phyloP scores from a whole-genome alignment of 495 filamentous ascomycete species.

The Aspergillus haitiensis region DNA sequence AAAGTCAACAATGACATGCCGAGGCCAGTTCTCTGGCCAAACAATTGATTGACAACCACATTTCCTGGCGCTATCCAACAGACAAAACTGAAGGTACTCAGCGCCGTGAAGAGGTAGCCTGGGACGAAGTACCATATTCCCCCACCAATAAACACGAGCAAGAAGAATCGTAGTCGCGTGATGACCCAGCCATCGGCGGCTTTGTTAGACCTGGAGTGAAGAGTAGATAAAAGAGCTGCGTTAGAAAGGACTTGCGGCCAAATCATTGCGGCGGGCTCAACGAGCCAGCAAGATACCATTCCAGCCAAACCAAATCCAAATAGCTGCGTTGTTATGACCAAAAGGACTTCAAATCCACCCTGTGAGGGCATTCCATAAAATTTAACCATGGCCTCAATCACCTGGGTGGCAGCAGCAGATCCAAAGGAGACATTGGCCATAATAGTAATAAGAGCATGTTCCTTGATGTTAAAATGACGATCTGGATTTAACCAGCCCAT shows the following conservation, averaged over 20 bases:
- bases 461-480: slow-evolving; percentile 75
- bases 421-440: slow-evolving; percentile 64
- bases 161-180: slow-evolving; percentile 79
- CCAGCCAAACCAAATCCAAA: slow-evolving; percentile 75
- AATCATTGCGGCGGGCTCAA: slow-evolving; percentile 82
- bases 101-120: slow-evolving; percentile 78
- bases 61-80: slow-evolving; percentile 86
- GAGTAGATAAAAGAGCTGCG: slow-evolving; percentile 79
- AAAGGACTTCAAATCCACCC: slow-evolving; percentile 65
- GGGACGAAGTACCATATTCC: slow-evolving; percentile 83
- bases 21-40: slow-evolving; percentile 63
- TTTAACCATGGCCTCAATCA: slow-evolving; percentile 63
- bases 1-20: slow-evolving; percentile 88
- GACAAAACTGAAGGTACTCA: slow-evolving; percentile 87
- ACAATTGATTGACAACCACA: slow-evolving; percentile 67
- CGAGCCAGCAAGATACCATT: slow-evolving; percentile 56
- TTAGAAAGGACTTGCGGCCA: slow-evolving; percentile 90
- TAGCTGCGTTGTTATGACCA: slow-evolving; percentile 69
- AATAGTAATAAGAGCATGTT: slow-evolving; percentile 74
- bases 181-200: slow-evolving; percentile 83
- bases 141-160: slow-evolving; percentile 62
- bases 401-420: slow-evolving; percentile 69
- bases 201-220: slow-evolving; percentile 80
- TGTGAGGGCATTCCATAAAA: slow-evolving; percentile 71
- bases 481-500: slow-evolving; percentile 62